Percentiles rank a stretch among this genome's conserved stretches.
Evolutionary conservation across 352 stramenopile species (phyloP).

Genomic region (Pythium aphanidermatum): DNA sequence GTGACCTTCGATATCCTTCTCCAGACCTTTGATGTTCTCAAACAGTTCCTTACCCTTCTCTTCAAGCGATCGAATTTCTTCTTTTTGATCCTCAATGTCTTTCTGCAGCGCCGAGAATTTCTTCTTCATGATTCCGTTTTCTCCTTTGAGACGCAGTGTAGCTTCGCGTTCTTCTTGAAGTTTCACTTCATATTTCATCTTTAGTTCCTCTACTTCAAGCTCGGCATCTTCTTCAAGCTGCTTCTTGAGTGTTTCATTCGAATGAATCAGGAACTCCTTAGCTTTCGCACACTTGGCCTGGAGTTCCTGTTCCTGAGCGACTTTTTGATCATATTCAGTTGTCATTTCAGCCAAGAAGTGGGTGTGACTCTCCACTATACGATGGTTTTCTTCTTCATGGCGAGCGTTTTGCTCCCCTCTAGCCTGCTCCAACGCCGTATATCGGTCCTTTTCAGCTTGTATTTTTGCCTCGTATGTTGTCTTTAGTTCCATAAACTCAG

Average conservation of each 20-base stretch:
- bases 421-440: slow-evolving; percentile 73
- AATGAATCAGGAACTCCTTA: slow-evolving; percentile 71
- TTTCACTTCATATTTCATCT: slow-evolving; percentile 89
- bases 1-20: slow-evolving; percentile 91
- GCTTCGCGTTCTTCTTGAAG: slow-evolving; percentile 86
- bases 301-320: slow-evolving; percentile 79
- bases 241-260: slow-evolving; percentile 87
- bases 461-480: slow-evolving; percentile 89
- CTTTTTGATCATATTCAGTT: slow-evolving; percentile 89
- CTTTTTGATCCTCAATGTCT: slow-evolving; percentile 93
- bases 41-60: slow-evolving; percentile 91
- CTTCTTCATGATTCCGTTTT: slow-evolving; percentile 97
- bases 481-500: slow-evolving; percentile 89
- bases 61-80: slow-evolving; percentile 89
- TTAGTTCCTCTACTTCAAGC: slow-evolving; percentile 90
- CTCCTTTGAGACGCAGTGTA: slow-evolving; percentile 91
- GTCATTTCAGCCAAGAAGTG: slow-evolving; percentile 89
- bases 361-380: slow-evolving; percentile 73
- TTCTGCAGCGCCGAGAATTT: slow-evolving; percentile 93
- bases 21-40: slow-evolving; percentile 88
- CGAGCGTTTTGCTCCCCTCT: slow-evolving; percentile 64
- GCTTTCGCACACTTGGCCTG: slow-evolving; percentile 51
- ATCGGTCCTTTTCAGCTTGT: slow-evolving; percentile 87
- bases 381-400: slow-evolving; percentile 72
- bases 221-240: slow-evolving; percentile 94